phyloP scores from a whole-genome alignment of 148 eudicot species.

The Bassia scoparia region DNA sequence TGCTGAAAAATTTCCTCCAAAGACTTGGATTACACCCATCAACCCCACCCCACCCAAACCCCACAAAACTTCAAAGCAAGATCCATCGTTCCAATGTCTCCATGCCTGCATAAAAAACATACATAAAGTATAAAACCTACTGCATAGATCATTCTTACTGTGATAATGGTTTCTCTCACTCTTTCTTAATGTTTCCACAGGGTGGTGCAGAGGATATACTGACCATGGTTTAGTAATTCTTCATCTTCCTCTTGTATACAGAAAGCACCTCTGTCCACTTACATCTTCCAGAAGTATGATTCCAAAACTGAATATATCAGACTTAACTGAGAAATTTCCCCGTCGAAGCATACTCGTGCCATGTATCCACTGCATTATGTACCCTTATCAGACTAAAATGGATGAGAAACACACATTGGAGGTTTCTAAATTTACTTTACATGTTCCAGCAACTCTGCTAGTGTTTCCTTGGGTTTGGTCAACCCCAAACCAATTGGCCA shows the following conservation, averaged over 20 bases:
- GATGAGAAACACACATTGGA: too few relatives aligned
- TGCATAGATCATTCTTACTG: too few relatives aligned
- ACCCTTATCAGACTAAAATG: too few relatives aligned
- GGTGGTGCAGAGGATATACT: background rate
- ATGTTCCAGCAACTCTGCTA: constrained; percentile 29
- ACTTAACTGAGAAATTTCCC: background rate
- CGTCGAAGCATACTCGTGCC: constrained; percentile 10
- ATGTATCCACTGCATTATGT: constrained; percentile 14
- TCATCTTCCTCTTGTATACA: background rate
- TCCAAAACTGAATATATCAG: constrained; percentile 19
- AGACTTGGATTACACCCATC: constrained; percentile 17
- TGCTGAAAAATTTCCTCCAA: background rate
- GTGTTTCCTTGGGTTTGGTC: constrained; percentile 33
- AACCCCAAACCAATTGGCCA: constrained; percentile 32
- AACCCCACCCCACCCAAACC: too few relatives aligned
- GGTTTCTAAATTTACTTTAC: constrained; percentile 19
- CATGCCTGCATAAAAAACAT: constrained; percentile 20
- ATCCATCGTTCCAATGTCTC: constrained; percentile 19
- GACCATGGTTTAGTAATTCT: constrained; percentile 17
- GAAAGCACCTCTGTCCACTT: constrained; percentile 4
- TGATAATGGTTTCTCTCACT: too few relatives aligned
- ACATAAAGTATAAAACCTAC: background rate
- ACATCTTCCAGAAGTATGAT: constrained; percentile 13
- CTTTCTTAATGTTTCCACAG: too few relatives aligned
- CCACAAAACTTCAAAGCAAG: constrained; percentile 13